phyloP scores from a whole-genome alignment of 768 basidiomycete genomes.

The Mycena chlorophos region DNA sequence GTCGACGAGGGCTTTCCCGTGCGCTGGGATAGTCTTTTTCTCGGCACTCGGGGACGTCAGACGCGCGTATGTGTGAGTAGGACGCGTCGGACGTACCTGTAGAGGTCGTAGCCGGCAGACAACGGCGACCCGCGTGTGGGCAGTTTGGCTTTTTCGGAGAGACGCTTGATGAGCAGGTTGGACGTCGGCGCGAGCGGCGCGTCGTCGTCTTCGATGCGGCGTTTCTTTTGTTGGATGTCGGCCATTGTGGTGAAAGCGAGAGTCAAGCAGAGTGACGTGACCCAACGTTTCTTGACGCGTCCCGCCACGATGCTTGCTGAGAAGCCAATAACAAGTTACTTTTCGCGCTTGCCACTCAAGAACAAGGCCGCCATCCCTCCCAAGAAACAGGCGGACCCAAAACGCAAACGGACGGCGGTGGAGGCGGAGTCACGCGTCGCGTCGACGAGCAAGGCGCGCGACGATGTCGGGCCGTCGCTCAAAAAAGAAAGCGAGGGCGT shows the following conservation, averaged over 20 bases:
- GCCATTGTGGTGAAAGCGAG: neutral
- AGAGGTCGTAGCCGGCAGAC: slow-evolving; percentile 94
- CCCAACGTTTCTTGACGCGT: neutral
- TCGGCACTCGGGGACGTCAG: slow-evolving; percentile 63
- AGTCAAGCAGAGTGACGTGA: neutral
- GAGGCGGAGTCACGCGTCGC: neutral
- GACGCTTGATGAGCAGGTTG: slow-evolving; percentile 78
- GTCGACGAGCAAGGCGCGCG: neutral
- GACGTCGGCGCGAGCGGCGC: slow-evolving; percentile 39
- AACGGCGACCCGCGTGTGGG: slow-evolving; percentile 86
- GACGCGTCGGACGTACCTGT: slow-evolving; percentile 58
- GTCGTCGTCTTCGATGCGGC: slow-evolving; percentile 10
- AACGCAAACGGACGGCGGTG: slow-evolving; percentile 8
- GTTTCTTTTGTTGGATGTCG: slow-evolving; percentile 1
- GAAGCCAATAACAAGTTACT: slow-evolving; percentile 22
- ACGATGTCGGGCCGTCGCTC: neutral
- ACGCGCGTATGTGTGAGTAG: neutral
- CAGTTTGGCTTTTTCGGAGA: slow-evolving; percentile 76
- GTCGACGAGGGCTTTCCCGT: slow-evolving; percentile 88
- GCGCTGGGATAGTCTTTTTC: slow-evolving; percentile 78
- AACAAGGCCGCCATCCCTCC: slow-evolving; percentile 4
- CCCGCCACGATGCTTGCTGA: no score
- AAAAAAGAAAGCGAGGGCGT: neutral
- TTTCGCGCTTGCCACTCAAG: slow-evolving; percentile 12
- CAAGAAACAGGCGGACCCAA: slow-evolving; percentile 2